Evolutionary conservation across 2,329 filamentous ascomycete species (phyloP), one percentile per base, ranked within the genome.

Genomic region (Botrytis cinerea): DNA sequence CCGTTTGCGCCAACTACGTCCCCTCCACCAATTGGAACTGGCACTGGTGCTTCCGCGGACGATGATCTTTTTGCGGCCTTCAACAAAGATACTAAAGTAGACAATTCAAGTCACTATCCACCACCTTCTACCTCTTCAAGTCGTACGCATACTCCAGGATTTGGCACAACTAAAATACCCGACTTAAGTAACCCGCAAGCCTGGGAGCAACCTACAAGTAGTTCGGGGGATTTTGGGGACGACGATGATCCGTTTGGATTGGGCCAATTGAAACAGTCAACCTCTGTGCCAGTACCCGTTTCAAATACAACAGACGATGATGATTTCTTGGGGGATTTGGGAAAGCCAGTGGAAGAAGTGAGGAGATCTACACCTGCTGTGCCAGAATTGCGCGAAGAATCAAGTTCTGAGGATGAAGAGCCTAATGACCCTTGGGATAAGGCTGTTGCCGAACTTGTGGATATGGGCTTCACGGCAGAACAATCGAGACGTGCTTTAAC

Each of bases 241-340:
- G 91, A 95, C 78, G 94, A 97, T 80, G 94, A 97, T 80, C 93
- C 94, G 2, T 98, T 98, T 81, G 95, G 93, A 0, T 84, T 98
- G 51, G 91, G 86, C 74, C 85, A 91, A 76, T 81, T 94, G 79
- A 76, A 83, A 80, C 83, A 70, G 45, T 76, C 71, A 38, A 72
- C 62, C 78, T 45, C 81, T 35, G 77, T 80, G 35, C 72, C 76
- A 35, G 78, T 80, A 40, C 78, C 74, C 14, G 79, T 76, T 32
- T 69, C 69, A 67, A 75, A 76, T 16, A 72, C 77, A 0, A 82
- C 82, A n/a, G 89, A 90, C 45, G 88, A 91, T 66, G 88, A 91
- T 73, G 90, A 92, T 78, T 87, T 92, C 62, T 81, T 92, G 35
- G 90, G 90, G 12, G 89, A 91, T 76, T 81, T 92, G 28, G 89